A percentile compares a stretch with the other conserved stretches of the same genome.
Conservation (phyloP, 352 stramenopile species). For the Plasmopara muralis region DNA sequence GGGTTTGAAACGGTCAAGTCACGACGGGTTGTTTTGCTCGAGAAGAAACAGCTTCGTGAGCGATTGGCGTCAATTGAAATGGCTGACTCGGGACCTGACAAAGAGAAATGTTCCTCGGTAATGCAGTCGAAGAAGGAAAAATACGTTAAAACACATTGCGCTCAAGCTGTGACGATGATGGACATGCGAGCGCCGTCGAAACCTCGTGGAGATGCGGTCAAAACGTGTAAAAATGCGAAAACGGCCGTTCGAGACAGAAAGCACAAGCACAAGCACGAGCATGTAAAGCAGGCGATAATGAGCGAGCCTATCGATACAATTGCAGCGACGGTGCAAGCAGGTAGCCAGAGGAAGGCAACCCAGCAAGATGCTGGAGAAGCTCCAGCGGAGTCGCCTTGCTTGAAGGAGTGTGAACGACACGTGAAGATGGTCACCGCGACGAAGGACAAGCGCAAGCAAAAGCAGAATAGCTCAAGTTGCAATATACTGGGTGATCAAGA, state of each 20-base stretch:
- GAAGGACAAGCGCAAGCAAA: constrained; percentile 5
- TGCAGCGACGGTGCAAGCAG: background rate
- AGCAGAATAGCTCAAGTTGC: constrained; percentile 3
- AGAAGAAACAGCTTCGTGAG: constrained; percentile 25
- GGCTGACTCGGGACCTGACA: constrained; percentile 4
- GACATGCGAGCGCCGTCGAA: constrained; percentile 4
- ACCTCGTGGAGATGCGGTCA: constrained; percentile 3
- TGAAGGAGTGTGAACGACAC: constrained; percentile 9
- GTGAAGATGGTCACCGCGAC: constrained; percentile 2
- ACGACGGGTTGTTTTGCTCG: constrained; percentile 14
- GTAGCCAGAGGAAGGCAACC: background rate
- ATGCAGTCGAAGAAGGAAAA: constrained; percentile 19
- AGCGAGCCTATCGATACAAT: background rate
- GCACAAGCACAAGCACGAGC: background rate
- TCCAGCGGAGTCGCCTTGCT: constrained; percentile 7
- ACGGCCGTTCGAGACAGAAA: constrained; percentile 9
- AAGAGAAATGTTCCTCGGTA: constrained; percentile 5
- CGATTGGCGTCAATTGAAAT: constrained; percentile 8
- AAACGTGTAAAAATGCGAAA: constrained; percentile 1
- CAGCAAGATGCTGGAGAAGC: constrained; percentile 24
- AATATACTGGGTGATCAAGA: constrained; percentile 7
- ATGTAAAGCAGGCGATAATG: constrained; percentile 2
- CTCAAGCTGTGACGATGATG: background rate
- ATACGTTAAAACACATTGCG: constrained; percentile 11
- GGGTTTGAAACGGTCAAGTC: constrained; percentile 29